These are phyloP conservation scores for Chrysosporium keratinophilum DNA, from an alignment of 2,329 filamentous ascomycete species.

Conservation along the genomic window DNA sequence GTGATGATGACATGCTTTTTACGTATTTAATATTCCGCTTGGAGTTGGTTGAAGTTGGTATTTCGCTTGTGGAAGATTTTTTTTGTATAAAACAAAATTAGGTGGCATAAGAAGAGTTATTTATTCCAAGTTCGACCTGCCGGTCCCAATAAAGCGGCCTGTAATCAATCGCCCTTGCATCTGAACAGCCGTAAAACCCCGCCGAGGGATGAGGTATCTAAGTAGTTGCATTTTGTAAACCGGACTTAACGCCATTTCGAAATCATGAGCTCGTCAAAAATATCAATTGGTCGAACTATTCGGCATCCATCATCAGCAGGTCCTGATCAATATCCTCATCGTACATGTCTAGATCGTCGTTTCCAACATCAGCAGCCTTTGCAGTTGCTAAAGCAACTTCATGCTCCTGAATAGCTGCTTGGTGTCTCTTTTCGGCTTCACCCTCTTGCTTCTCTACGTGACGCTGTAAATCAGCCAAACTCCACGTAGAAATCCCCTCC, in stretches of 20 bases:
- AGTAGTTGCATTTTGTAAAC: not conserved
- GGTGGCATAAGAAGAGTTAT: conserved; percentile 4
- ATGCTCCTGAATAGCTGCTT: conserved; percentile 41
- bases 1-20: not conserved
- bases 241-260: not conserved
- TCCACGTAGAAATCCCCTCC: conserved; percentile 91
- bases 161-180: not conserved
- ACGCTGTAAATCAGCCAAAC: conserved; percentile 60
- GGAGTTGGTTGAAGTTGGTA: not conserved
- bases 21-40: not conserved
- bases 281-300: conserved; percentile 14
- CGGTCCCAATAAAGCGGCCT: not conserved
- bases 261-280: not conserved
- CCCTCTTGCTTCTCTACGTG: conserved; percentile 60
- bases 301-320: conserved; percentile 30
- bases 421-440: conserved; percentile 51
- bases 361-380: conserved; percentile 19
- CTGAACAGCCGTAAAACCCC: not conserved
- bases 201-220: not conserved
- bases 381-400: conserved; percentile 16
- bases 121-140: not conserved
- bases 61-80: not conserved
- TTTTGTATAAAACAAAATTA: conserved; percentile 6
- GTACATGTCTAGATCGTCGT: conserved; percentile 33
- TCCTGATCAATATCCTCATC: conserved; percentile 33